Evolutionary conservation across 257 asterid genomes (phyloP), one percentile per base, ranked within the genome.

Genomic region (Henckelia pumila): DNA sequence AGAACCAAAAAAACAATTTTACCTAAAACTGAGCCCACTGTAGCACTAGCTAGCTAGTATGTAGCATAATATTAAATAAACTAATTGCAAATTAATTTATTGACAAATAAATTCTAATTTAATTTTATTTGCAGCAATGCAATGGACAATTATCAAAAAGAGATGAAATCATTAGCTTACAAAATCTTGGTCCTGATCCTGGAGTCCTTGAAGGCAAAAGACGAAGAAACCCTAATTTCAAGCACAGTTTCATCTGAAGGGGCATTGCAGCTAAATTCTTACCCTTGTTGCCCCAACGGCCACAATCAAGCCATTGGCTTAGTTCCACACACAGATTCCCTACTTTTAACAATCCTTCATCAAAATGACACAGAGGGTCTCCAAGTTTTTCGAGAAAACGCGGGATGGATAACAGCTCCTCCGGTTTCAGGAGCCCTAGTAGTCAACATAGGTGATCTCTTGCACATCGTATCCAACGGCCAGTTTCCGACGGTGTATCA

Each of bases 221-320:
- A 79, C 57, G n/a, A 83, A 56, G 73, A 69, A 24, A 68, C 55
- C 55, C 55, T 19, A 24, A 1, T 61, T 19, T 58, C 40, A n/a
- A n/a, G n/a, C 2, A 63, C 83, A 17, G 1, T 72, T 26, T 63
- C 64, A 70, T 82, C 89, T 2, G 73, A 63, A 30, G 85, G 85
- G 37, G 88, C 92, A 29, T 28, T 92, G 72, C 96, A 89, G 62
- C 83, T 92, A 7, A 92, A 92, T 52, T 92, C 98, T 0, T 92
- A 84, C 73, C 98, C 98, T 25, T 68, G 79, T 9, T 92, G 98
- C 70, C 98, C 96, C 9, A 81, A 84, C n/a, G n/a, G n/a, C 83
- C 92, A 96, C 61, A 76, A 59, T 19, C 84, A 25, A 1, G 89
- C 95, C 17, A 63, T 92, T 21, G 98, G 98, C 13, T 75, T 92